Base-by-base conservation (phyloP, 192 early-diverging fungal genomes). In the Podila clonocystis region DNA sequence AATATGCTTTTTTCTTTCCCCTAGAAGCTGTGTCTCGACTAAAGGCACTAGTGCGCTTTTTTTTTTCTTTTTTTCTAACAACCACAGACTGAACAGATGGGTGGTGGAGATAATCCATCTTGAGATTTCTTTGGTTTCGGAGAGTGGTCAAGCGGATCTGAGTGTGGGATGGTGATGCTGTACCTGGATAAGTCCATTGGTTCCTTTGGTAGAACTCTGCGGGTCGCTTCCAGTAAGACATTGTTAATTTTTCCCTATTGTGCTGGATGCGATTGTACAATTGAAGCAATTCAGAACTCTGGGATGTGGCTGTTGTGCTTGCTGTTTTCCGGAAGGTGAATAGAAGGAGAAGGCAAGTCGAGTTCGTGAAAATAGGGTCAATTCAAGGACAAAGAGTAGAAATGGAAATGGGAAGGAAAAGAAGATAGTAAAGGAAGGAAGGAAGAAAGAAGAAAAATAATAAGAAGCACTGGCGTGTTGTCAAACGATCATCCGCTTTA, bases 151-250 rank as follows among this genome's bases (percentile, higher is more conserved):
- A 15, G 41, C 17, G 15, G 41, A 15, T 38, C 5, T 45, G 41
- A 2, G 15, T 45, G 12, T 15, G 17, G 41, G 2, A 41, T 41
- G 13, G 38, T 41, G 24, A 31, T 3, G 33, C 9, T 17, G 26
- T 80, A 80, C 77, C 77, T 69, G 77, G 77, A 59, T 80, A 80
- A 17, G 77, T 73, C 77, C 77, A 80, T 13, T 33, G 50, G 2
- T 30, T 64, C 62, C 66, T 58, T 0, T 57, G 58, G 71, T 80
- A 80, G 62, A 68, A 80, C 62, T 80, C 77, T 9, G 58, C 65
- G 0, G 77, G 77, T 7, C 49, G 60, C 66, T 69, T 77, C 63
- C 70, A 77, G 36, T 77, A 77, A 22, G 62, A 63, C 31, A 41
- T 15, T 26, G 62, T 59, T 62, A 34, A 7, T 19, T 57, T 33